Evolutionary conservation across 805 yeast species (phyloP).

Genomic region (Hanseniaspora lachancei): DNA sequence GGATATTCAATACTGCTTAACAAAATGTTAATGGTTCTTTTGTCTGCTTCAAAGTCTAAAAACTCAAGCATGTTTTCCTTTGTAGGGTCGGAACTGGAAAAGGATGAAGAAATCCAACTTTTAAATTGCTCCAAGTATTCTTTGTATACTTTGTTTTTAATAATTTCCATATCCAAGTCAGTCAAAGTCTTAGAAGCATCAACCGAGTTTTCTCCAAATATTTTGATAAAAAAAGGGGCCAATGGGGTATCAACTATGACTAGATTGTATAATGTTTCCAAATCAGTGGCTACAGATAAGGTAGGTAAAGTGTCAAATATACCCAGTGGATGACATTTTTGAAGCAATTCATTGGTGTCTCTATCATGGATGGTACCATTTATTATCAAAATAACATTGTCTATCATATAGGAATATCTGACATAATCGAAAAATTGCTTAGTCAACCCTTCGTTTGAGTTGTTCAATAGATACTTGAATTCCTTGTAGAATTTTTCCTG

Average conservation of each 20-base stretch:
- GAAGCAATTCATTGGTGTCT: conserved; percentile 74
- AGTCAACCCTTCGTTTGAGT: conserved; percentile 60
- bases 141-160: conserved; percentile 80
- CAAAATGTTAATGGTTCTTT: conserved; percentile 82
- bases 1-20: conserved; percentile 58
- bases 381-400: conserved; percentile 87
- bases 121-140: conserved; percentile 85
- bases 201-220: conserved; percentile 55
- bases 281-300: conserved; percentile 83
- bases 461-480: conserved; percentile 72
- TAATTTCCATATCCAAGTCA: conserved; percentile 88
- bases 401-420: conserved; percentile 96
- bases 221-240: conserved; percentile 89
- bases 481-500: conserved; percentile 74
- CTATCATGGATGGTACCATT: conserved; percentile 95
- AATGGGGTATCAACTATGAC: conserved; percentile 93
- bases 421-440: conserved; percentile 80
- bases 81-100: conserved; percentile 54
- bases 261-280: conserved; percentile 81
- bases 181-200: conserved; percentile 55
- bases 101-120: conserved; percentile 44
- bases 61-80: conserved; percentile 66
- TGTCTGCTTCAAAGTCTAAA: conserved; percentile 84
- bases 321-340: conserved; percentile 91
- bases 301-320: conserved; percentile 98